Percentiles rank a stretch among this genome's conserved stretches.
Evolutionary conservation across 768 basidiomycete genomes (phyloP).

Genomic region (Russula dissimulans): DNA sequence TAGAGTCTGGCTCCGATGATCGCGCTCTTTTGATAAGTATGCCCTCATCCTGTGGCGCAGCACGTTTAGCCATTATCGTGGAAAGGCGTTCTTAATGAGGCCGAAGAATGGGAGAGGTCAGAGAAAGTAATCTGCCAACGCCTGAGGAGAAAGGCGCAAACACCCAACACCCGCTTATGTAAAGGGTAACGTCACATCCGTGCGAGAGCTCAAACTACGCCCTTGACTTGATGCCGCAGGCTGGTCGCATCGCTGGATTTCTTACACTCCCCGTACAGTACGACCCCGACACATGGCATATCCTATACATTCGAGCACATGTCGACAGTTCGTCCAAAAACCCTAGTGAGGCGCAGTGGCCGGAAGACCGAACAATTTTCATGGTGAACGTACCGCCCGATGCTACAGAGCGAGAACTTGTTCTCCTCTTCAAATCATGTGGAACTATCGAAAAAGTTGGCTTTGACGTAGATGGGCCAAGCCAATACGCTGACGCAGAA

Average conservation of each 20-base stretch:
- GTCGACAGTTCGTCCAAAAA: constrained; percentile 30
- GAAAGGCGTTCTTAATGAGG: neutral
- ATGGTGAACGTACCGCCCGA: constrained; percentile 86
- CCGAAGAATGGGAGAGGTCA: neutral
- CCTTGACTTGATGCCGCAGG: neutral
- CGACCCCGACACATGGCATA: constrained; percentile 42
- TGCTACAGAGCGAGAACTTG: constrained; percentile 71
- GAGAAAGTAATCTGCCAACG: neutral
- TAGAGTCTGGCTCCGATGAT: constrained; percentile 36
- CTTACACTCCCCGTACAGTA: constrained; percentile 37
- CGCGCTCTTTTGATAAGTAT: constrained; percentile 55
- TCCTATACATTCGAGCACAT: constrained; percentile 72
- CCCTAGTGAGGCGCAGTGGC: constrained; percentile 28
- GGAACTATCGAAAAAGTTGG: constrained; percentile 72
- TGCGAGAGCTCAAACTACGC: no score
- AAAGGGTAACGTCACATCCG: neutral
- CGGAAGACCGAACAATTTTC: constrained; percentile 70
- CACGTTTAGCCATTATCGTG: constrained; percentile 56
- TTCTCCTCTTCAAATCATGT: constrained; percentile 63
- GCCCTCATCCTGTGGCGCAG: constrained; percentile 46
- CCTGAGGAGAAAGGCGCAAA: neutral
- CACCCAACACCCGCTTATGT: neutral
- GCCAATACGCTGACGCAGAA: constrained; percentile 30
- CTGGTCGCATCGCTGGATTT: constrained; percentile 35
- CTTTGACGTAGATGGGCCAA: constrained; percentile 43